These are phyloP conservation scores for Actinomortierella ambigua DNA, from an alignment of 371 early-diverging fungal genomes.

Conservation along the genomic window DNA sequence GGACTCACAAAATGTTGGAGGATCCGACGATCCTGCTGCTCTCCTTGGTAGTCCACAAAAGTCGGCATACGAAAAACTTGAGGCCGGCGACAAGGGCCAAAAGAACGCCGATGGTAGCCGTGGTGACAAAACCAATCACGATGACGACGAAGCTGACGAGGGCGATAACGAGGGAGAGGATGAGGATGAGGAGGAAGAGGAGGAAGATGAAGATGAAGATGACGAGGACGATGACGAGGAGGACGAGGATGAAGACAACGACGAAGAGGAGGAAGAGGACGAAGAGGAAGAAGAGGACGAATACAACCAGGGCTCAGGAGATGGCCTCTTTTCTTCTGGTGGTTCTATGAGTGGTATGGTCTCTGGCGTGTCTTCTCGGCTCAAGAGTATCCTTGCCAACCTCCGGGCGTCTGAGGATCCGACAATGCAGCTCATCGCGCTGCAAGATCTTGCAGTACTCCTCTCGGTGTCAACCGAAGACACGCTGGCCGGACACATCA, in stretches of 20 bases:
- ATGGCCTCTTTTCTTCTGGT: constrained; percentile 49
- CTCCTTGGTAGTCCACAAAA: no score
- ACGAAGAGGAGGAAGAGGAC: constrained; percentile 37
- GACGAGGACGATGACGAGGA: constrained; percentile 46
- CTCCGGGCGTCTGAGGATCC: constrained; percentile 60
- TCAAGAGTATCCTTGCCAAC: constrained; percentile 56
- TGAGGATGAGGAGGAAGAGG: constrained; percentile 34
- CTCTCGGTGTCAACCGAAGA: constrained; percentile 76
- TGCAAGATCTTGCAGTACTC: constrained; percentile 71
- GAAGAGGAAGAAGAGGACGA: constrained; percentile 38
- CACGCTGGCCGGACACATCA: constrained; percentile 60
- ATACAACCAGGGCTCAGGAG: constrained; percentile 38
- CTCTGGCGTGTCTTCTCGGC: constrained; percentile 50
- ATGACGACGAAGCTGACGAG: constrained; percentile 33
- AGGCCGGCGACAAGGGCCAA: no score
- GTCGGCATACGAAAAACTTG: no score
- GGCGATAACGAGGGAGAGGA: constrained; percentile 21
- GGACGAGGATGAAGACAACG: constrained; percentile 40
- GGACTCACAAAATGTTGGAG: no score
- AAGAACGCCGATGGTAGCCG: constrained; percentile 25
- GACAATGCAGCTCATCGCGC: constrained; percentile 65
- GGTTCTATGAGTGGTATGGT: constrained; percentile 56
- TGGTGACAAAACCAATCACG: constrained; percentile 25
- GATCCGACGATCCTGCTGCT: no score
- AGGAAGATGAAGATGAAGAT: constrained; percentile 42